Evolutionary conservation across 495 filamentous ascomycete genomes (phyloP).

Genomic region (Hamigera avellanea): DNA sequence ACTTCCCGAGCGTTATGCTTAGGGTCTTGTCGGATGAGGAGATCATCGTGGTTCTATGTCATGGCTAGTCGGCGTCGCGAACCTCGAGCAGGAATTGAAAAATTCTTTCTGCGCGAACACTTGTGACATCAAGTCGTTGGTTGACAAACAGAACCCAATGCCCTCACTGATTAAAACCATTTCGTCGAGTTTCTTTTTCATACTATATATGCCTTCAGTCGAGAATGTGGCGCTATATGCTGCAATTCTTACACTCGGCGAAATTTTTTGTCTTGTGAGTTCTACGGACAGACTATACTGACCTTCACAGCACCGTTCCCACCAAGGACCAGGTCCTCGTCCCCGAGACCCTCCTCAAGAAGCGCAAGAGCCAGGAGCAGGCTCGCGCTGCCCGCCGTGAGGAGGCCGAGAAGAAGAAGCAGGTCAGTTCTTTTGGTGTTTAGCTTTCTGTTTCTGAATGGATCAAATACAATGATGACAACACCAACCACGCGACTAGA

Average conservation of each 20-base stretch:
- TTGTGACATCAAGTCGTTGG: constrained; percentile 4
- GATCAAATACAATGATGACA: constrained; percentile 57
- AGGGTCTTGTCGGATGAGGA: constrained; percentile 75
- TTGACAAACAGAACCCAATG: constrained; percentile 7
- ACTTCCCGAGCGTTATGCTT: constrained; percentile 51
- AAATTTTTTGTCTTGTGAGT: constrained; percentile 48
- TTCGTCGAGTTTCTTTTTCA: constrained; percentile 61
- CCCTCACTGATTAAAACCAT: constrained; percentile 69
- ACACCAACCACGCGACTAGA: constrained; percentile 82
- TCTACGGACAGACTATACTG: constrained; percentile 62
- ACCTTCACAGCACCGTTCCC: constrained; percentile 67
- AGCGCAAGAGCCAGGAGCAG: constrained; percentile 99
- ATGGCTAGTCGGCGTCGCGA: constrained; percentile 8
- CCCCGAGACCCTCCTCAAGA: constrained; percentile 97
- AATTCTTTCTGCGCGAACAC: constrained; percentile 14
- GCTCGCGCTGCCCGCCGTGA: constrained; percentile 75
- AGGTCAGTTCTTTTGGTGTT: constrained; percentile 48
- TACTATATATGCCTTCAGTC: constrained; percentile 38
- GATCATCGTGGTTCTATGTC: constrained; percentile 6
- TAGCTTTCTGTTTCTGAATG: constrained; percentile 7
- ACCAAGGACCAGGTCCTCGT: constrained; percentile 89
- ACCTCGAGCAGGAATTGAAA: constrained; percentile 17
- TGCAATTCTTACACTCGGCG: constrained; percentile 85
- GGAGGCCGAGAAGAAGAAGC: constrained; percentile 74
- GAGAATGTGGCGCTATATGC: constrained; percentile 84